Percentiles rank a stretch among this genome's conserved stretches.
Evolutionary conservation across 2,329 filamentous ascomycete species (phyloP).

Genomic region (Verticillium longisporum): DNA sequence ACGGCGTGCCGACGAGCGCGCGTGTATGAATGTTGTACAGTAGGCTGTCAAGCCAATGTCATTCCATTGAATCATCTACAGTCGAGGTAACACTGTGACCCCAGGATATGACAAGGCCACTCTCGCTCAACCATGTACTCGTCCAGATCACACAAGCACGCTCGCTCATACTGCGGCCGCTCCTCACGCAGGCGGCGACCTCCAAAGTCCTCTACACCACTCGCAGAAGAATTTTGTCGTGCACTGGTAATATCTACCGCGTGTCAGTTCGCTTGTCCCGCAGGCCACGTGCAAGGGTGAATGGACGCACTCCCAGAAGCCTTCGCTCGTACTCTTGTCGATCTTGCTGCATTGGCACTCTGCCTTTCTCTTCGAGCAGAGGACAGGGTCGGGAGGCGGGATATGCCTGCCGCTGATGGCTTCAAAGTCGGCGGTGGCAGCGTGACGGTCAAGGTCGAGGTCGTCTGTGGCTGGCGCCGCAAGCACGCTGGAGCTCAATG

Average conservation of each 20-base stretch:
- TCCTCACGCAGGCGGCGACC: background rate
- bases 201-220: conserved; percentile 5
- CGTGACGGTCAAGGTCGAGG: background rate
- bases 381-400: conserved; percentile 1
- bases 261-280: background rate
- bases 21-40: conserved; percentile 12
- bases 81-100: background rate
- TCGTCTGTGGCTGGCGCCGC: background rate
- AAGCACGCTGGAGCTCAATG: conserved; percentile 10
- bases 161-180: background rate
- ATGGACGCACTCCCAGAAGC: background rate
- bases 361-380: conserved; percentile 2
- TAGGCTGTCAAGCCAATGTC: conserved; percentile 8
- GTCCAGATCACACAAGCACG: too few species aligned
- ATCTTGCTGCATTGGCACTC: conserved; percentile 20
- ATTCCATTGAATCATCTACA: background rate
- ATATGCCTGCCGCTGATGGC: conserved; percentile 7
- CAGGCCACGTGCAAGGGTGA: conserved; percentile 7
- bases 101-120: too few species aligned
- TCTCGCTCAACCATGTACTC: too few species aligned
- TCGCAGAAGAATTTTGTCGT: conserved; percentile 24
- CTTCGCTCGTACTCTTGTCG: conserved; percentile 1
- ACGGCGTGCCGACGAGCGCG: conserved; percentile 2
- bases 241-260: conserved; percentile 25
- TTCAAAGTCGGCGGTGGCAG: background rate